Percentiles rank a stretch among this genome's conserved stretches.
These are phyloP conservation scores for Cytospora paraplurivora DNA, from an alignment of 2,329 filamentous ascomycete genomes.

Conservation along the genomic window DNA sequence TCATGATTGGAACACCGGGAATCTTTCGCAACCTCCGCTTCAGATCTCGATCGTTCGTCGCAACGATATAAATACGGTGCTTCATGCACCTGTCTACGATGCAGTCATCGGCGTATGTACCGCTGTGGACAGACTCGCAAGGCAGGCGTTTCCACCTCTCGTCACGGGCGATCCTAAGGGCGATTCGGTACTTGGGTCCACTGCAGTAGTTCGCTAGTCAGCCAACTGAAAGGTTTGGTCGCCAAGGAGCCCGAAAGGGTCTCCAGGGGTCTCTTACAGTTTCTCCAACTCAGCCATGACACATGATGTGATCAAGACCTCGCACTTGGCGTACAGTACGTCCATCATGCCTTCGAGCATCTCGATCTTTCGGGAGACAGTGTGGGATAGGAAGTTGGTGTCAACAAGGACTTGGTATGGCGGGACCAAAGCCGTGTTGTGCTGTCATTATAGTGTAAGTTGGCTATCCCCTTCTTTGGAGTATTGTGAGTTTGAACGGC, in stretches of 20 bases:
- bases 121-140: constrained; percentile 78
- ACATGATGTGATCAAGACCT: constrained; percentile 80
- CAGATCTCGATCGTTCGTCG: constrained; percentile 74
- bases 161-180: constrained; percentile 82
- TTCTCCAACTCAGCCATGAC: constrained; percentile 50
- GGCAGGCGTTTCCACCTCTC: constrained; percentile 83
- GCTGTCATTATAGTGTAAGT: constrained; percentile 36
- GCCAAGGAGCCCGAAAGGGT: neutral
- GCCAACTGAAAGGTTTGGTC: neutral
- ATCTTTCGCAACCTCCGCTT: constrained; percentile 81
- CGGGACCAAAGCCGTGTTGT: constrained; percentile 83
- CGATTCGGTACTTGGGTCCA: constrained; percentile 84
- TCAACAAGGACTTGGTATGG: constrained; percentile 81
- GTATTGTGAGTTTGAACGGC: neutral
- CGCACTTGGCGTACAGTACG: constrained; percentile 87
- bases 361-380: constrained; percentile 80
- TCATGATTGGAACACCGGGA: constrained; percentile 70
- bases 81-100: constrained; percentile 74
- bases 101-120: constrained; percentile 69
- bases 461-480: neutral
- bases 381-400: constrained; percentile 90
- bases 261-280: neutral
- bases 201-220: neutral
- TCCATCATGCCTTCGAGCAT: constrained; percentile 72
- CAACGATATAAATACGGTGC: constrained; percentile 76